Base-by-base conservation (phyloP, 148 eudicot species). In the Dysphania ambrosioides region DNA sequence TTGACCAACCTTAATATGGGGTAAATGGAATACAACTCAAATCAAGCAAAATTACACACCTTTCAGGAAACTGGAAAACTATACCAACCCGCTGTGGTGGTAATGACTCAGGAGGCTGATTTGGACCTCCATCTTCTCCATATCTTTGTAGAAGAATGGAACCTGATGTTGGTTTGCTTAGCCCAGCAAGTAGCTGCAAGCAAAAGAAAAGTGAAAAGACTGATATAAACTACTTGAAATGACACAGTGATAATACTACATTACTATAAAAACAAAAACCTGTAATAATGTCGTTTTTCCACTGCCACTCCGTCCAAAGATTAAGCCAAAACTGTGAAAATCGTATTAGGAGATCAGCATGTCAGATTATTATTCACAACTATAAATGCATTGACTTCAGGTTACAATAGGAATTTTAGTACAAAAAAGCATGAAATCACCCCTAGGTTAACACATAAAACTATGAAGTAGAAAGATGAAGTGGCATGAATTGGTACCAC, bases 261-360 rank as follows among this genome's bases (percentile, higher is more conserved):
- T n/a, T n/a, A n/a, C 24, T 42, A 21, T n/a, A 10, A 65, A 31
- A 55, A 63, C 64, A 53, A 53, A 55, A 79, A 95, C 99, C 97
- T 95, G 99, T 91, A 95, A 83, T 49, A 95, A 83, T 76, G 99
- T 95, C 41, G 96, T 92, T 86, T 95, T 92, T 18, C 99, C 99
- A 77, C 99, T 95, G 76, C 99, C 99, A 89, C 99, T 95, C 62
- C 97, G 88, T 79, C 99, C 97, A 84, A 88, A 95, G 59, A 95
- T 95, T 86, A 92, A 87, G 68, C 97, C 97, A 78, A 88, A 88
- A 82, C 99, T 95, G 83, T 58, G 32, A 40, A 75, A 77, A 62
- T 74, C 56, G 72, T 41, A 64, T 58, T 26, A 79, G 74, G 13
- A 59, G 18, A 68, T 42, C 55, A 78, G 71, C 24, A 56, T 75